These are phyloP conservation scores for Henningerozyma blattae DNA, from an alignment of 805 yeast species.

Conservation along the genomic window DNA sequence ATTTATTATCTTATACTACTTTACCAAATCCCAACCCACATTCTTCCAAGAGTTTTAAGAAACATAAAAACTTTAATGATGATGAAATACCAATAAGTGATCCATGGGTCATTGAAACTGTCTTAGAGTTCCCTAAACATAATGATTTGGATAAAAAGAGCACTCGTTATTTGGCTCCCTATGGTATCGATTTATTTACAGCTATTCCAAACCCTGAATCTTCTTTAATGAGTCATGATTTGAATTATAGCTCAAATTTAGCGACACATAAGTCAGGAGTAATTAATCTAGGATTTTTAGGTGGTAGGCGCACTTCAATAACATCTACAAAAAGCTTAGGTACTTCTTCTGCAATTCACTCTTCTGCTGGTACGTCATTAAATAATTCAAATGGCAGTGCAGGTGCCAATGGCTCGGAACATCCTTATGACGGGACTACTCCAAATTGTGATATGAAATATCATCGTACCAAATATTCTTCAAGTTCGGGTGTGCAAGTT, in stretches of 20 bases:
- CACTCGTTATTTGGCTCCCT: constrained; percentile 19
- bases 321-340: too few species aligned
- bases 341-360: neutral
- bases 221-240: too few species aligned
- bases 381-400: neutral
- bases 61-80: constrained; percentile 11
- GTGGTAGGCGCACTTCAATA: constrained; percentile 1
- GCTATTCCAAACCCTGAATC: constrained; percentile 5
- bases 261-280: constrained; percentile 1
- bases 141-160: constrained; percentile 12
- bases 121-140: constrained; percentile 19
- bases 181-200: constrained; percentile 21
- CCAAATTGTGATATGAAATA: constrained; percentile 4
- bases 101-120: constrained; percentile 6
- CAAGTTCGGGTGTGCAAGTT: constrained; percentile 12
- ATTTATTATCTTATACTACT: constrained; percentile 42
- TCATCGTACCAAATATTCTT: constrained; percentile 9
- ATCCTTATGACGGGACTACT: neutral
- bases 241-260: neutral
- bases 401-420: too few species aligned
- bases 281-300: neutral
- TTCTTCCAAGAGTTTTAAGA: constrained; percentile 24
- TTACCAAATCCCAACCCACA: neutral
- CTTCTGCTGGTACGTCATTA: neutral
- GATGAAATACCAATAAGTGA: neutral